These are phyloP conservation scores for Zymoseptoria pseudotritici DNA, from an alignment of 2,329 filamentous ascomycete genomes.

Conservation along the genomic window DNA sequence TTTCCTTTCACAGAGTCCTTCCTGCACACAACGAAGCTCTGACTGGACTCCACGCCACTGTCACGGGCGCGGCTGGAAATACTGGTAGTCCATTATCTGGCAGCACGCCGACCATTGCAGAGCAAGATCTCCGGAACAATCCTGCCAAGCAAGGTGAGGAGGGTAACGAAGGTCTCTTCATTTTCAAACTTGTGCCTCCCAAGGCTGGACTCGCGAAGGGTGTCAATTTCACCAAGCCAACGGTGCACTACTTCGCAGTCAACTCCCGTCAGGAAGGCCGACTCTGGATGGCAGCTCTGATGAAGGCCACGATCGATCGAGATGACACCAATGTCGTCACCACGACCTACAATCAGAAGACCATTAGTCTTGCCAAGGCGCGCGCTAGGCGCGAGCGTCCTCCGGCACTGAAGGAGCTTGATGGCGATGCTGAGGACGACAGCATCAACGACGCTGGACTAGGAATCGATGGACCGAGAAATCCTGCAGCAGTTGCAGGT, in stretches of 20 bases:
- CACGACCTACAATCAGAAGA: conserved; percentile 94
- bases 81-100: conserved; percentile 49
- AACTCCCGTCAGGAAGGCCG: conserved; percentile 82
- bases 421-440: conserved; percentile 23
- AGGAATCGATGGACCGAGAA: conserved; percentile 3
- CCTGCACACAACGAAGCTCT: conserved; percentile 87
- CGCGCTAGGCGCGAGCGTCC: conserved; percentile 81
- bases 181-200: conserved; percentile 94
- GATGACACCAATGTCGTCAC: conserved; percentile 68
- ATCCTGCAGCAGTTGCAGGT: conserved; percentile 10
- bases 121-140: conserved; percentile 31
- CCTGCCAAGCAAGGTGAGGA: conserved; percentile 36
- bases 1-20: conserved; percentile 93
- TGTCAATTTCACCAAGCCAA: conserved; percentile 95
- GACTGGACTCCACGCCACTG: conserved; percentile 80
- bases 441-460: conserved; percentile 10
- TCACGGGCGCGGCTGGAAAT: conserved; percentile 70
- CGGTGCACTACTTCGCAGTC: conserved; percentile 94
- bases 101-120: conserved; percentile 32
- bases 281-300: conserved; percentile 95
- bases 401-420: conserved; percentile 67
- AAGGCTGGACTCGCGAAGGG: conserved; percentile 79
- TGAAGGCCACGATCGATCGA: conserved; percentile 97
- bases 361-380: conserved; percentile 84
- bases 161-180: conserved; percentile 62